Conservation (phyloP, 108 stramenopile genomes). For the Skeletonema costatum region DNA sequence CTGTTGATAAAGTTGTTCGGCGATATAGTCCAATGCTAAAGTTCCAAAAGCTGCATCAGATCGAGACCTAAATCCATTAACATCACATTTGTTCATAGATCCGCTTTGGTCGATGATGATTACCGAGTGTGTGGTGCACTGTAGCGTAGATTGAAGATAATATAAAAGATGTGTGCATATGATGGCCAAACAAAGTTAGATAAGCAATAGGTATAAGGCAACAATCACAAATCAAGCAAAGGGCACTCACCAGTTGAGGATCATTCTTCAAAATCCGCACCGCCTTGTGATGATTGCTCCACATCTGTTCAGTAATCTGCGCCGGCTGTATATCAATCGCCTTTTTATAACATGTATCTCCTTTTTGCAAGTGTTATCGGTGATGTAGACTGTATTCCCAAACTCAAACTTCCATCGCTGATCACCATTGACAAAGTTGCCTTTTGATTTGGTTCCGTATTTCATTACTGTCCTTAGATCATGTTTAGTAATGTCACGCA, state of each 20-base stretch:
- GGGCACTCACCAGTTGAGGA: conserved; percentile 32
- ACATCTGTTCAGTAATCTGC: conserved; percentile 24
- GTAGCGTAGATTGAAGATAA: not conserved
- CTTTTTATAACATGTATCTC: conserved; percentile 59
- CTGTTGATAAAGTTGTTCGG: conserved; percentile 58
- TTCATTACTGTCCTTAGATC: conserved; percentile 59
- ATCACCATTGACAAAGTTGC: conserved; percentile 28
- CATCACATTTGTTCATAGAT: conserved; percentile 55
- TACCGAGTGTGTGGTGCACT: conserved; percentile 54
- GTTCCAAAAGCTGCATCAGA: conserved; percentile 57
- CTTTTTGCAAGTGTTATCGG: conserved; percentile 24
- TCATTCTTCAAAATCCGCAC: conserved; percentile 45
- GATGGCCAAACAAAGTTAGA: no score
- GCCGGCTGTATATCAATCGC: conserved; percentile 48
- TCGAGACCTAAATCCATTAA: conserved; percentile 48
- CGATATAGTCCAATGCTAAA: conserved; percentile 61
- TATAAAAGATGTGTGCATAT: no score
- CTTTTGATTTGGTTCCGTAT: conserved; percentile 39
- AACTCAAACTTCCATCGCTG: conserved; percentile 56
- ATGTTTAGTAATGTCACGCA: conserved; percentile 58
- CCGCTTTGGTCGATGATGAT: conserved; percentile 68
- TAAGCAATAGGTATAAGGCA: no score
- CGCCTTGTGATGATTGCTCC: conserved; percentile 30
- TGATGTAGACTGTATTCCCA: conserved; percentile 58
- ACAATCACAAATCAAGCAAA: not conserved